phyloP scores from a whole-genome alignment of 2,329 filamentous ascomycete genomes.

The Colletotrichum endophyticum region DNA sequence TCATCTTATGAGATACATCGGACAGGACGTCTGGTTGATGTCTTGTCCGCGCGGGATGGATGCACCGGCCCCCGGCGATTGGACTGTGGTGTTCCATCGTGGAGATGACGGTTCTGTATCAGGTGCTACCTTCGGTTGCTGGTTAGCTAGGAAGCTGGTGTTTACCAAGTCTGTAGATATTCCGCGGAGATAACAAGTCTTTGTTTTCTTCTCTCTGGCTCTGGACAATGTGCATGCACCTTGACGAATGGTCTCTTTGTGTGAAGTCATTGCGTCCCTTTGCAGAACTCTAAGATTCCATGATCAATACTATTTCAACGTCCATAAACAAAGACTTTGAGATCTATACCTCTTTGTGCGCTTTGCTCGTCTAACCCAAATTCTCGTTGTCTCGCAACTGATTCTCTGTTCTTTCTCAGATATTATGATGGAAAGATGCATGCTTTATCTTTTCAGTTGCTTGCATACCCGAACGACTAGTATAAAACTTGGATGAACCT shows the following conservation, averaged over 20 bases:
- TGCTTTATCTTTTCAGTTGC: background rate
- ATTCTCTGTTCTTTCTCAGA: background rate
- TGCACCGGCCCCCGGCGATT: constrained; percentile 44
- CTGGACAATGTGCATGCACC: background rate
- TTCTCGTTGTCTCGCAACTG: background rate
- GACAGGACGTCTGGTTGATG: constrained; percentile 42
- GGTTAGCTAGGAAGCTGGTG: constrained; percentile 37
- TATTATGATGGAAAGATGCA: background rate
- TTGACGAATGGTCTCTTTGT: background rate
- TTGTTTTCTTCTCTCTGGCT: background rate
- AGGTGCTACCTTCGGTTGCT: constrained; percentile 41
- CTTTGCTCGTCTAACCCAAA: background rate
- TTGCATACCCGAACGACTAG: background rate
- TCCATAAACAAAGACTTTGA: background rate
- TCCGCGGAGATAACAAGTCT: background rate
- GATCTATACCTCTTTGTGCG: background rate
- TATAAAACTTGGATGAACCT: background rate
- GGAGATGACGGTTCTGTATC: constrained; percentile 26
- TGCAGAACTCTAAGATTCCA: background rate
- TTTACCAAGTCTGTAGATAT: background rate
- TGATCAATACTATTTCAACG: background rate
- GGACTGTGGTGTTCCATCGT: constrained; percentile 42
- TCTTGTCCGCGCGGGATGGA: constrained; percentile 44
- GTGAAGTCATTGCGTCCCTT: background rate
- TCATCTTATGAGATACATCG: constrained; percentile 40